Base-by-base conservation (phyloP, 148 eudicot species). In the Rhododendron vialii region DNA sequence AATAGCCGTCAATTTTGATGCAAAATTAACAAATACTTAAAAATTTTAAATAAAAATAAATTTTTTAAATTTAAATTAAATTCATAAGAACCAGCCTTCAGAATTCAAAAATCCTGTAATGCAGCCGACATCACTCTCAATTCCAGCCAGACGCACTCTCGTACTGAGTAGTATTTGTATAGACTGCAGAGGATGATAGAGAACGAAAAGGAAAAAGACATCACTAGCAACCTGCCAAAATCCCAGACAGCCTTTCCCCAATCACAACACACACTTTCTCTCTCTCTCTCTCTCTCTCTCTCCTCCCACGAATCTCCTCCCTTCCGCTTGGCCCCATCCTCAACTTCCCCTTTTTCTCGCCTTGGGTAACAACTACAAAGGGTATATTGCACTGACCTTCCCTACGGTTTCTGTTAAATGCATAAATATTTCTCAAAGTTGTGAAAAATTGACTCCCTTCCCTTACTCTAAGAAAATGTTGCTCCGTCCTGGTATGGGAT, bases 171-270 rank as follows among this genome's bases (percentile, higher is more conserved):
- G 43, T 38, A 38, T 38, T 5, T 38, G 43, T 38, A 5, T 2
- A 20, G 51, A 51, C 55, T 22, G 10, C 10, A 69, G 53, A 22
- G 53, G 24, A 1, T 45, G 48, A 82, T 20, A 57, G 57, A 3
- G 87, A 81, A 69, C 69, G 82, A 77, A 77, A 87, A 77, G 63
- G 76, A 59, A 83, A 82, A 76, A 13, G 85, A 61, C 50, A 14
- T 26, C 82, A 75, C 73, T 41, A 41, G 45, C 53, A 59, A 75
- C 36, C 82, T n/a, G 81, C 71, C 85, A 86, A 81, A 82, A 76
- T 43, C 82, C 83, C 85, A 74, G 75, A 82, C 85, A 73, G 43
- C 82, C 82, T 43, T 77, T 63, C 47, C 30, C 55, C 18, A 45
- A 11, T 78, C 71, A 77, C 4, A 28, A 78, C 61, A 38, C 30